Percentiles rank a stretch among this genome's conserved stretches.
These are phyloP conservation scores for Salix viminalis DNA, from an alignment of 345 rosid species.

Conservation along the genomic window DNA sequence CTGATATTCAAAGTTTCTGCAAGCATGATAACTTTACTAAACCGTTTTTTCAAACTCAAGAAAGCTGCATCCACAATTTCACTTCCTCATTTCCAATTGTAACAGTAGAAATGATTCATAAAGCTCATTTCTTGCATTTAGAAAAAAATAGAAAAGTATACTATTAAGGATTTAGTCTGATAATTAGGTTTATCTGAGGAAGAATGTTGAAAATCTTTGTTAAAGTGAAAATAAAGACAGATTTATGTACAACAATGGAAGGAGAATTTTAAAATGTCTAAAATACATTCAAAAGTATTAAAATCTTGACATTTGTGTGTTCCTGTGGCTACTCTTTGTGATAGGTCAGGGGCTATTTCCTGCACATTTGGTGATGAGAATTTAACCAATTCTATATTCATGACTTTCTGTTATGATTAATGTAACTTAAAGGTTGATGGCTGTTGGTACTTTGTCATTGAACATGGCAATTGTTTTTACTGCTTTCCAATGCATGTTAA, in stretches of 20 bases:
- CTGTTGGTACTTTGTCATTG: not conserved
- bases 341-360: not conserved
- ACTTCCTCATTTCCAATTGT: not conserved
- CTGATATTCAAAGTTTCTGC: not conserved
- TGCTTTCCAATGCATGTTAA: not conserved
- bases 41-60: not conserved
- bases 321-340: not conserved
- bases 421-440: not conserved
- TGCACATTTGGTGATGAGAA: not conserved
- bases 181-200: not conserved
- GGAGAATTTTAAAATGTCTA: not conserved
- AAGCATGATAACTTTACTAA: not conserved
- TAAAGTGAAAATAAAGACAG: too few species aligned
- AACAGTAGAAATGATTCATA: not conserved
- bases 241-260: not conserved
- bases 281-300: not conserved
- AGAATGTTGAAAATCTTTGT: too few species aligned
- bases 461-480: slow-evolving; percentile 1
- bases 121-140: not conserved
- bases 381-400: not conserved
- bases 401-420: not conserved
- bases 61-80: not conserved
- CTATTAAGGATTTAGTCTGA: not conserved
- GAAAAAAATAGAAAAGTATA: not conserved
- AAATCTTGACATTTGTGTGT: not conserved